phyloP scores from a whole-genome alignment of 768 basidiomycete species.

The Tricholoma bakamatsutake region DNA sequence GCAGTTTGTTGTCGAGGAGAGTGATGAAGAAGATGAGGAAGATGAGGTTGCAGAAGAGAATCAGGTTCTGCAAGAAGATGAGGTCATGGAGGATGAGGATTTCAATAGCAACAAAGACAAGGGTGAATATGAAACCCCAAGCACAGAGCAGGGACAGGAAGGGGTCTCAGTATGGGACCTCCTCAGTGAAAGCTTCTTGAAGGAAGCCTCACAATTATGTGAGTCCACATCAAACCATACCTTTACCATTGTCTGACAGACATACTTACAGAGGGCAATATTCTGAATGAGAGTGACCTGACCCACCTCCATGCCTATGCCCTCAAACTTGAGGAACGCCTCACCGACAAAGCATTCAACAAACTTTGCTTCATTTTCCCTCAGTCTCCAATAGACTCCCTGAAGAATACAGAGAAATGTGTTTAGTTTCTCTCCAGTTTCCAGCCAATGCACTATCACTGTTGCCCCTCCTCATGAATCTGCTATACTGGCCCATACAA shows the following conservation, averaged over 20 bases:
- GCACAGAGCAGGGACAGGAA: not conserved
- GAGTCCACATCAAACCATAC: slow-evolving; percentile 1
- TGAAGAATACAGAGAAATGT: slow-evolving; percentile 11
- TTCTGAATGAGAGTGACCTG: no score
- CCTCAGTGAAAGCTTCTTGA: slow-evolving; percentile 1
- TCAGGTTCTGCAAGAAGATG: not conserved
- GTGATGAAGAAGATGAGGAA: not conserved
- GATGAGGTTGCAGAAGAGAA: not conserved
- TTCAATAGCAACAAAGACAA: not conserved
- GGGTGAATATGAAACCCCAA: not conserved
- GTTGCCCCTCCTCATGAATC: slow-evolving; percentile 36
- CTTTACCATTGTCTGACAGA: no score
- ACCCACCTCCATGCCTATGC: no score
- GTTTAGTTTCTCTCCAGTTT: no score
- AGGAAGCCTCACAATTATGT: slow-evolving; percentile 1
- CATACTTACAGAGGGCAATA: no score
- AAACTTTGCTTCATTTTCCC: slow-evolving; percentile 21
- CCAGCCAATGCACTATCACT: slow-evolving; percentile 25
- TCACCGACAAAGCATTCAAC: slow-evolving; percentile 20
- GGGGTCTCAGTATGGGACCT: slow-evolving; percentile 1
- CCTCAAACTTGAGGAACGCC: slow-evolving; percentile 17
- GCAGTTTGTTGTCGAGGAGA: not conserved
- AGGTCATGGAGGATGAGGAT: not conserved
- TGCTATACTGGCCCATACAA: slow-evolving; percentile 8
- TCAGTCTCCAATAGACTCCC: slow-evolving; percentile 5